Evolutionary conservation across 1,139 yeast genomes (phyloP).

Genomic region (Kurtzmaniella quercitrusa): DNA sequence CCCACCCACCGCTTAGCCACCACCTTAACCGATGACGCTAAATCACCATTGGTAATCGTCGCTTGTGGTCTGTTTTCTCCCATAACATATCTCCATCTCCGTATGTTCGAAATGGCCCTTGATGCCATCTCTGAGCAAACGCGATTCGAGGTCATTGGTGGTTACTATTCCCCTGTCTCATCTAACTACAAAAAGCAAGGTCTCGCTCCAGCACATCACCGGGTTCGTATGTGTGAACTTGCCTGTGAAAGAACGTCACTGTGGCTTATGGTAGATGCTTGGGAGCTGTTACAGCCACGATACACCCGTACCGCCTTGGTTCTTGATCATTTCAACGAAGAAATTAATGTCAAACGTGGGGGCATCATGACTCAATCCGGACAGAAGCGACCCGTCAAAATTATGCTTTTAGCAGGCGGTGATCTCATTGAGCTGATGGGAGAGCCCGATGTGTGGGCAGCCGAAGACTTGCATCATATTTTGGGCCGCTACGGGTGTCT

Average conservation of each 20-base stretch:
- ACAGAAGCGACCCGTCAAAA: conserved; percentile 78
- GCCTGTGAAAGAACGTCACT: conserved; percentile 96
- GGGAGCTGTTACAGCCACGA: conserved; percentile 92
- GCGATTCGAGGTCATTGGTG: conserved; percentile 91
- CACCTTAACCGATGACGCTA: conserved; percentile 65
- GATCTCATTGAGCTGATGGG: conserved; percentile 98
- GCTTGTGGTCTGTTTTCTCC: conserved; percentile 99
- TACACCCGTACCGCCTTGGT: conserved; percentile 95
- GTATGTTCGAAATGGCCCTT: conserved; percentile 98
- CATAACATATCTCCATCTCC: conserved; percentile 83
- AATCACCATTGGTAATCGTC: conserved; percentile 86
- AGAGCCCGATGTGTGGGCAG: conserved; percentile 99
- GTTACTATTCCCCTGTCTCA: conserved; percentile 95
- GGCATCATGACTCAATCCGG: conserved; percentile 80
- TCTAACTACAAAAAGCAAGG: conserved; percentile 94
- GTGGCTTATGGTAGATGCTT: conserved; percentile 99
- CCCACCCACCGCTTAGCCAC: conserved; percentile 84
- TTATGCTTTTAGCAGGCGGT: conserved; percentile 96
- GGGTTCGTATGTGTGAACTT: conserved; percentile 96
- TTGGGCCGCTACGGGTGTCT: conserved; percentile 93
- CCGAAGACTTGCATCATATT: conserved; percentile 89
- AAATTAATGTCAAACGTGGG: conserved; percentile 82
- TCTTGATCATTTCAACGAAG: conserved; percentile 93
- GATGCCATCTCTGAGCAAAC: conserved; percentile 94
- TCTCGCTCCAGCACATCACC: conserved; percentile 77